Evolutionary conservation across 352 stramenopile species (phyloP).

Genomic region (Pythium phragmiticola): DNA sequence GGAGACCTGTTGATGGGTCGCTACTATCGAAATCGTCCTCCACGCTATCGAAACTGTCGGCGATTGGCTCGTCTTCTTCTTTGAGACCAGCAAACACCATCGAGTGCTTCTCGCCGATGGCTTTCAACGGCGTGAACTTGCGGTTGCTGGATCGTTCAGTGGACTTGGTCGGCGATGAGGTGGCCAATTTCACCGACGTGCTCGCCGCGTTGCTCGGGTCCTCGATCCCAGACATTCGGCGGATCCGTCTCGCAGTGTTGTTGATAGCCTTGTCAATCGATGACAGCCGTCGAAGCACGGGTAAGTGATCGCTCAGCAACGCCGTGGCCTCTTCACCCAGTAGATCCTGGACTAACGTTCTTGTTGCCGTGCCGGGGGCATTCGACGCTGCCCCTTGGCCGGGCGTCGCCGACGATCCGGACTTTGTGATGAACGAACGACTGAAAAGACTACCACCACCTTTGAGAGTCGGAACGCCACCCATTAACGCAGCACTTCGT

Average conservation of each 20-base stretch:
- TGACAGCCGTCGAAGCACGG: constrained; percentile 39
- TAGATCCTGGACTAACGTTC: constrained; percentile 14
- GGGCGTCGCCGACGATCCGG: background rate
- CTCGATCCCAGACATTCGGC: constrained; percentile 40
- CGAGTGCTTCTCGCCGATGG: constrained; percentile 33
- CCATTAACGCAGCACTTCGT: constrained; percentile 32
- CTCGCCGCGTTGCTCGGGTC: background rate
- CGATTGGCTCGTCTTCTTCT: background rate
- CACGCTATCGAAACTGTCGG: constrained; percentile 20
- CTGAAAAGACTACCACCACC: constrained; percentile 17
- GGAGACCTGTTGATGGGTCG: background rate
- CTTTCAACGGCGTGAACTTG: constrained; percentile 41
- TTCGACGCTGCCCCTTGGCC: background rate
- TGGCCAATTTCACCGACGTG: background rate
- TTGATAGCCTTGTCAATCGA: constrained; percentile 70
- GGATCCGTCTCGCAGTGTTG: constrained; percentile 59
- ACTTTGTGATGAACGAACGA: constrained; percentile 26
- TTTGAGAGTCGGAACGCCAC: constrained; percentile 20
- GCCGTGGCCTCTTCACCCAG: constrained; percentile 21
- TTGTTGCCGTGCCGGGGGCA: background rate
- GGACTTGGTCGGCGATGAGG: background rate
- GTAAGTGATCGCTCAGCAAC: constrained; percentile 20
- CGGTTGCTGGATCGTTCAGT: constrained; percentile 5
- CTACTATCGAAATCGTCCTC: constrained; percentile 26
- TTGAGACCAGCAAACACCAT: constrained; percentile 8